Conservation (phyloP, 768 basidiomycete genomes). For the Pleurotus platypus region DNA sequence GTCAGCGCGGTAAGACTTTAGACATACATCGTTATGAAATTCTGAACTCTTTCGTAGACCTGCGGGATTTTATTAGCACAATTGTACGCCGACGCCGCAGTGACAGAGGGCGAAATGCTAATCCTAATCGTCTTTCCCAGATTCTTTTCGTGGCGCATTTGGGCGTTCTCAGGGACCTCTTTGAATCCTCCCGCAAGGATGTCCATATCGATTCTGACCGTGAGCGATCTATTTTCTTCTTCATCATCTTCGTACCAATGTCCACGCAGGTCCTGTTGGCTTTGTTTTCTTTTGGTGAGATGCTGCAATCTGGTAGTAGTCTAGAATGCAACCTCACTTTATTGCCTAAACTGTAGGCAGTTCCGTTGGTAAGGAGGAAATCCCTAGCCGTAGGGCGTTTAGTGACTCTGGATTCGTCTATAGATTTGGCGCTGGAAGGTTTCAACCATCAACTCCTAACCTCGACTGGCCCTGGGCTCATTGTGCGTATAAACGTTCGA, state of each 20-base stretch:
- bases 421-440: not conserved
- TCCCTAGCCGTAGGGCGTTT: not conserved
- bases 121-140: not conserved
- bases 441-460: conserved; percentile 4
- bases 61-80: not conserved
- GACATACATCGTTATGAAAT: too few species aligned
- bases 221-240: not conserved
- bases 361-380: not conserved
- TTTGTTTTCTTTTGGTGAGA: conserved; percentile 1
- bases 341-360: not conserved
- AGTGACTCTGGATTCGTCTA: not conserved
- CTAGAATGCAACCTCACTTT: not conserved
- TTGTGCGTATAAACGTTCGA: not conserved
- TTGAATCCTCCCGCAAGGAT: not conserved
- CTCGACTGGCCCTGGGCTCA: not conserved
- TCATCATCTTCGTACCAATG: too few species aligned
- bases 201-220: not conserved
- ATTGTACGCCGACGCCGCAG: not conserved
- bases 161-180: conserved; percentile 2
- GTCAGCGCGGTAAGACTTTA: not conserved
- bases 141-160: conserved; percentile 7
- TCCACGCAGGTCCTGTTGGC: not conserved
- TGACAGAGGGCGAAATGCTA: too few species aligned
- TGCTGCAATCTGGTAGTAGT: not conserved
- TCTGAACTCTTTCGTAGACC: not conserved